Conservation (phyloP, 1,139 yeast species). For the Yamadazyma sp. region DNA sequence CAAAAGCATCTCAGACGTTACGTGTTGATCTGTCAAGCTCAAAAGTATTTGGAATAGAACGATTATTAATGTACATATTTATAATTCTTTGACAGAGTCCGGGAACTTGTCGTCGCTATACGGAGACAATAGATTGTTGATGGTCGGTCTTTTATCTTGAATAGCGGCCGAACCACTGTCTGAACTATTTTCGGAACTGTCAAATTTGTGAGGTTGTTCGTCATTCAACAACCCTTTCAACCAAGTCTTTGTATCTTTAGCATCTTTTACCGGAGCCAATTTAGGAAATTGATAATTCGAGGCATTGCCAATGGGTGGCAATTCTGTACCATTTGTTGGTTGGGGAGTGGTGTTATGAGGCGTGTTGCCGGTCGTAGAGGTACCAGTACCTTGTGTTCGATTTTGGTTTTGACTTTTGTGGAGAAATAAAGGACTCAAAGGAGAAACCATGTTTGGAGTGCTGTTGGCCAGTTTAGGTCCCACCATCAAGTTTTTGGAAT, state of each 20-base stretch:
- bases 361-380: slow-evolving; percentile 1
- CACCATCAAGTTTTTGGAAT: slow-evolving; percentile 9
- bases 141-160: slow-evolving; percentile 31
- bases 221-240: slow-evolving; percentile 19
- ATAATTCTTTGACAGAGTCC: slow-evolving; percentile 8
- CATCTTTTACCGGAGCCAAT: slow-evolving; percentile 2
- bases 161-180: too few species aligned
- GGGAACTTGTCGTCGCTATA: slow-evolving; percentile 21
- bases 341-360: slow-evolving; percentile 10
- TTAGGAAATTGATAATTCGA: slow-evolving; percentile 4
- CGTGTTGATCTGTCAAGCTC: too few species aligned
- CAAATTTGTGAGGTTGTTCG: slow-evolving; percentile 2
- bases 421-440: slow-evolving; percentile 44
- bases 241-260: slow-evolving; percentile 15
- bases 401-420: slow-evolving; percentile 16
- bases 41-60: too few species aligned
- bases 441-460: slow-evolving; percentile 37
- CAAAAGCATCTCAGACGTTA: neutral
- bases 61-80: slow-evolving; percentile 9
- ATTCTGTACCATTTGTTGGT: slow-evolving; percentile 1
- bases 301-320: slow-evolving; percentile 3
- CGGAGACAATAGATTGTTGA: slow-evolving; percentile 34
- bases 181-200: too few species aligned
- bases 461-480: slow-evolving; percentile 14
- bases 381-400: neutral